Percentiles rank a stretch among this genome's conserved stretches.
These are phyloP conservation scores for Candida mesenterica DNA, from an alignment of 1,139 yeast species.

Conservation along the genomic window DNA sequence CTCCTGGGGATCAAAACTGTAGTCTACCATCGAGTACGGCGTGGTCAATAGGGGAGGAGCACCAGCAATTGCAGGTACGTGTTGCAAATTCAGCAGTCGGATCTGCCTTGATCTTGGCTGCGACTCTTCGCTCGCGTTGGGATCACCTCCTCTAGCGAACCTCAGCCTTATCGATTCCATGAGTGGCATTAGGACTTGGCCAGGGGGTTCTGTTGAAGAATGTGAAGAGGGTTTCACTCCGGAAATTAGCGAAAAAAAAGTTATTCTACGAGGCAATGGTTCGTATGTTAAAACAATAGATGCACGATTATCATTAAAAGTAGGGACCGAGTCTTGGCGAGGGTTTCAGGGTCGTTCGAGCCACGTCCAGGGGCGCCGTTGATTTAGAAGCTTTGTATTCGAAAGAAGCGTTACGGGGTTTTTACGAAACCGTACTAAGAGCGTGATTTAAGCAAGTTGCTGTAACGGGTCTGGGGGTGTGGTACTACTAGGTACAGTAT, in stretches of 20 bases:
- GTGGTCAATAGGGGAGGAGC: slow-evolving; percentile 11
- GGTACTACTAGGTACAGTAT: too few species aligned
- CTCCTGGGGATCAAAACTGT: slow-evolving; percentile 39
- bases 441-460: too few species aligned
- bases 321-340: too few species aligned
- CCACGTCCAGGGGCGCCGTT: too few species aligned
- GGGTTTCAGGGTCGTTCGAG: too few species aligned
- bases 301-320: too few species aligned
- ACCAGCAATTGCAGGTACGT: not conserved
- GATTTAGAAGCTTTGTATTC: too few species aligned
- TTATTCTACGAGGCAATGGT: too few species aligned
- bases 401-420: too few species aligned
- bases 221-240: not conserved
- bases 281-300: not conserved
- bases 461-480: too few species aligned
- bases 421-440: too few species aligned
- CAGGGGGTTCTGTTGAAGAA: not conserved
- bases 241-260: not conserved
- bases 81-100: not conserved
- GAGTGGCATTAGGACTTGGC: slow-evolving; percentile 19
- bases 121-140: not conserved
- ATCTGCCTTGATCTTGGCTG: not conserved
- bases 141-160: slow-evolving; percentile 13
- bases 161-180: slow-evolving; percentile 28
- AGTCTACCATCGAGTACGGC: too few species aligned